Conservation (phyloP, 257 asterid species). For the Solanum sitiens region DNA sequence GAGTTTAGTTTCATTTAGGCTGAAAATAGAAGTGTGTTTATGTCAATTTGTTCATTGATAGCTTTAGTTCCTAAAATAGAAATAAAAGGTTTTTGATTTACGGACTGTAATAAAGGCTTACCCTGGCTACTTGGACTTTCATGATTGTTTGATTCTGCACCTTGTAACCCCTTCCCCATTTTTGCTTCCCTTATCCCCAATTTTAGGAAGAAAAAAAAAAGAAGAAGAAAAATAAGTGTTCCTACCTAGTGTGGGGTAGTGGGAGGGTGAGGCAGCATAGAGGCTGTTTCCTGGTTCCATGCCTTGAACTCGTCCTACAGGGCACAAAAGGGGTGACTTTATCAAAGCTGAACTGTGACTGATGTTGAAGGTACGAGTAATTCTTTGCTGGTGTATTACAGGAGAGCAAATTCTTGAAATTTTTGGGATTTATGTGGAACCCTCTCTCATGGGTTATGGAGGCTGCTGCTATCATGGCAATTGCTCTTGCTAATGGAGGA, state of each 20-base stretch:
- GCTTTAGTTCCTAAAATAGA: not conserved
- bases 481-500: slow-evolving; percentile 99
- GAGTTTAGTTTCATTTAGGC: not conserved
- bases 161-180: not conserved
- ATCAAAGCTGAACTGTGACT: not conserved
- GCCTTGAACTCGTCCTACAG: not conserved
- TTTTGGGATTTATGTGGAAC: slow-evolving; percentile 98
- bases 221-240: not conserved
- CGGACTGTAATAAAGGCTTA: not conserved
- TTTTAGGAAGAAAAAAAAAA: not conserved
- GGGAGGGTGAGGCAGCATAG: not conserved
- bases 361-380: not conserved
- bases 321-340: not conserved
- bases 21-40: not conserved
- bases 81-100: not conserved
- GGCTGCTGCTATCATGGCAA: slow-evolving; percentile 98
- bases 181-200: not conserved
- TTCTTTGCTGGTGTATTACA: slow-evolving; percentile 13
- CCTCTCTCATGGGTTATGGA: slow-evolving; percentile 99
- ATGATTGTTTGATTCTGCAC: not conserved
- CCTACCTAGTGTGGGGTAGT: not conserved
- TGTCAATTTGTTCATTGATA: not conserved
- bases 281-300: not conserved
- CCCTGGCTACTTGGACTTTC: not conserved
- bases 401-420: slow-evolving; percentile 90